Evolutionary conservation across 1,139 yeast genomes (phyloP).

Genomic region (Yamadazyma atmosphaerica): DNA sequence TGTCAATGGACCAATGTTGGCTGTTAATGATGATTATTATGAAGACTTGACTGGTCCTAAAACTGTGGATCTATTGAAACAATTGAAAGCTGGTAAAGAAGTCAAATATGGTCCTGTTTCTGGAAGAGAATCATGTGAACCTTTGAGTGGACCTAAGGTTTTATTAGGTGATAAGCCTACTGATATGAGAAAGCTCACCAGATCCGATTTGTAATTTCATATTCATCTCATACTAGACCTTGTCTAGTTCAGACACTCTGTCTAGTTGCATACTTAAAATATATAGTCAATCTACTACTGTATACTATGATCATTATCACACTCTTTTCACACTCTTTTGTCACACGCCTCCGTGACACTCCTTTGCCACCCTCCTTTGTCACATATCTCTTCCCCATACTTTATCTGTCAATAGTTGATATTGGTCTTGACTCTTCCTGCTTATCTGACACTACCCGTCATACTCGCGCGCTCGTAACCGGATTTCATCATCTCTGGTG

Average conservation of each 20-base stretch:
- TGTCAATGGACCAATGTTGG: constrained; percentile 89
- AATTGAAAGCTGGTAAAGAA: constrained; percentile 63
- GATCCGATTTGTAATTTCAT: constrained; percentile 29
- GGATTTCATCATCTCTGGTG: neutral
- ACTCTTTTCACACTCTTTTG: no score
- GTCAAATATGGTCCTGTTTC: constrained; percentile 67
- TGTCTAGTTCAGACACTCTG: neutral
- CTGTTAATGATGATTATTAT: constrained; percentile 77
- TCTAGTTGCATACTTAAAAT: constrained; percentile 1
- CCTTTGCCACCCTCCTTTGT: no score
- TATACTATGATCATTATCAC: no score
- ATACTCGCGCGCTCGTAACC: neutral
- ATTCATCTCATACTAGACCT: neutral
- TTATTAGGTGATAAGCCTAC: constrained; percentile 61
- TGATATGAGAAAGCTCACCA: constrained; percentile 57
- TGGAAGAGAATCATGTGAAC: constrained; percentile 76
- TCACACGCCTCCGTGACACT: no score
- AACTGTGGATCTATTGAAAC: constrained; percentile 61
- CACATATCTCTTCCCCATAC: no score
- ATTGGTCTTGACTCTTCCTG: no score
- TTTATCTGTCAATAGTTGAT: no score
- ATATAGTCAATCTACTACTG: neutral
- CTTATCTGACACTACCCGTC: no score
- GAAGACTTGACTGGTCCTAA: constrained; percentile 80
- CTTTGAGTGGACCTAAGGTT: constrained; percentile 68